phyloP scores from a whole-genome alignment of 2,329 filamentous ascomycete genomes.

The Purpureocillium lavendulum region DNA sequence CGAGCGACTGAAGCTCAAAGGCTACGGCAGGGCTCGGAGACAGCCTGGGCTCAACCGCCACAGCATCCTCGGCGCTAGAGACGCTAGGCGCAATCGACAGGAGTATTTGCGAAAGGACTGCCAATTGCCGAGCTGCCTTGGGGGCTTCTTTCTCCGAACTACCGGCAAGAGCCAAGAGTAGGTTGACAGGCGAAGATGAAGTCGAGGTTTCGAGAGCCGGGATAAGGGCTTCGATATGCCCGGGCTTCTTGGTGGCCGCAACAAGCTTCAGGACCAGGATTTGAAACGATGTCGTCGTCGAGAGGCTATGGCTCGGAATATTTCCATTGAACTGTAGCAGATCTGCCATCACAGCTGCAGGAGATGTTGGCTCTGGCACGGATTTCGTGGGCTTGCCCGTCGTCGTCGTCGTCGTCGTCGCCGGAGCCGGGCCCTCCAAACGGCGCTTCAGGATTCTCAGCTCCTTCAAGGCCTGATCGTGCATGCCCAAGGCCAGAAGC shows the following conservation, averaged over 20 bases:
- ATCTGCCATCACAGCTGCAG: conserved; percentile 37
- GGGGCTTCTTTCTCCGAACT: conserved; percentile 34
- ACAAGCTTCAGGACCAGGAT: conserved; percentile 57
- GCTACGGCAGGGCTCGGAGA: conserved; percentile 48
- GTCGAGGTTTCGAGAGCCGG: conserved; percentile 45
- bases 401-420: conserved; percentile 22
- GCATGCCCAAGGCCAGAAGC: conserved; percentile 54
- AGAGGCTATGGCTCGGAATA: conserved; percentile 34
- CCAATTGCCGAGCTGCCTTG: conserved; percentile 58
- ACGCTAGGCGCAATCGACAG: conserved; percentile 60
- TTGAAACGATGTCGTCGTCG: conserved; percentile 55
- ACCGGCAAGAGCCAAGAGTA: conserved; percentile 42
- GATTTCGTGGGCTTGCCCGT: conserved; percentile 23
- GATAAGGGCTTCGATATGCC: conserved; percentile 48
- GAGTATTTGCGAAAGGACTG: conserved; percentile 55
- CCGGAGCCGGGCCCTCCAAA: conserved; percentile 34
- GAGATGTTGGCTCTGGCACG: conserved; percentile 19
- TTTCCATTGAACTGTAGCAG: conserved; percentile 53
- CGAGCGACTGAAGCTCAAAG: conserved; percentile 56
- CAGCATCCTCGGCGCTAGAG: conserved; percentile 52
- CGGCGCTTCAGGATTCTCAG: conserved; percentile 56
- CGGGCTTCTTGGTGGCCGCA: conserved; percentile 48
- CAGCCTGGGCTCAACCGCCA: conserved; percentile 43
- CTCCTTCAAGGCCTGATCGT: conserved; percentile 62
- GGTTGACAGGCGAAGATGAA: conserved; percentile 46